phyloP scores from a whole-genome alignment of 768 basidiomycete species.

The Boletus tylopilopsis region DNA sequence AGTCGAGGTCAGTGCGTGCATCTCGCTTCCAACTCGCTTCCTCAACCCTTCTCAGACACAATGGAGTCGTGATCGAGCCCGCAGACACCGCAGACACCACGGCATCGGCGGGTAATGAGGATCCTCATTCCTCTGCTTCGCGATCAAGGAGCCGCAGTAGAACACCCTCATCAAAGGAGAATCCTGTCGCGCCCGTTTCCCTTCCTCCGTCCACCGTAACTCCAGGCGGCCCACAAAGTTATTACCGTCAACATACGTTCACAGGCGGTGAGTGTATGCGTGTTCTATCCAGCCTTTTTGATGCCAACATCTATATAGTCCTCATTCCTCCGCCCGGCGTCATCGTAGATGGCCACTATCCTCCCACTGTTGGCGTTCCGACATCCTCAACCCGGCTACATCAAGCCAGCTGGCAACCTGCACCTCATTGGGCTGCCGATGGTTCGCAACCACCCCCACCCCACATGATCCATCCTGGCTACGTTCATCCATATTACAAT shows the following conservation, averaged over 20 bases:
- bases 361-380: conserved; percentile 42
- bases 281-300: background rate
- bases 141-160: conserved; percentile 49
- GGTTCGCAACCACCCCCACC: conserved; percentile 35
- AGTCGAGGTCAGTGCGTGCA: conserved; percentile 54
- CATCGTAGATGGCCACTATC: conserved; percentile 41
- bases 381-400: conserved; percentile 51
- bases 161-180: conserved; percentile 45
- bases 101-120: conserved; percentile 20
- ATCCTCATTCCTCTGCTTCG: conserved; percentile 37
- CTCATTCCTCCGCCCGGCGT: conserved; percentile 42
- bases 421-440: conserved; percentile 33
- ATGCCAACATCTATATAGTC: conserved; percentile 26
- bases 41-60: conserved; percentile 41
- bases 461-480: conserved; percentile 33
- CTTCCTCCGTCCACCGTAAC: conserved; percentile 34
- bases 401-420: conserved; percentile 39
- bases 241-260: conserved; percentile 64
- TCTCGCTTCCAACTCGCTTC: conserved; percentile 1
- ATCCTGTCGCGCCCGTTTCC: conserved; percentile 29
- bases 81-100: conserved; percentile 22
- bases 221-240: conserved; percentile 44
- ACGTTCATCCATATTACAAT: conserved; percentile 34
- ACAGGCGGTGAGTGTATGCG: conserved; percentile 35
- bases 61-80: conserved; percentile 63